Base-by-base conservation (phyloP, 179 eudicot species). In the Pouteria campechiana region DNA sequence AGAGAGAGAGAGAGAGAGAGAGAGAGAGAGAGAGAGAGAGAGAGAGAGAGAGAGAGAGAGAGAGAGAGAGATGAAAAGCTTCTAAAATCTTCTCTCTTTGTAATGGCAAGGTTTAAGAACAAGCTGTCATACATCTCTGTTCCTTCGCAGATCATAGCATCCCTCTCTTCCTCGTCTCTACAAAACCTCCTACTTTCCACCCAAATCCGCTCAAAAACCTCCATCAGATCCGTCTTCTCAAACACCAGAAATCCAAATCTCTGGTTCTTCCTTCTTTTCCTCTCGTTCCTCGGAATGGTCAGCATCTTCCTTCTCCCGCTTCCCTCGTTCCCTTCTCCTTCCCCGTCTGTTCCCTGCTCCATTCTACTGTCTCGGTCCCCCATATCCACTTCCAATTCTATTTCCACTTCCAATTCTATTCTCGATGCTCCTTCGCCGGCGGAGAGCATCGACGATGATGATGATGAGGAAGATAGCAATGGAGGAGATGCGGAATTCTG, bases 111-210 rank as follows among this genome's bases (percentile, higher is more conserved):
- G 44, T 52, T 65, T 5, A 77, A 72, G 50, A 70, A 65, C 70
- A 75, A 72, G 52, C 93, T 68, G 61, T 65, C 78, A 2, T 82
- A 74, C 78, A 90, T 90, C 4, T 55, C 90, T 30, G 90, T 90
- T 0, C 90, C 90, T 0, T 79, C 98, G 39, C 78, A 74, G 41
- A 74, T 86, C 32, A 86, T 90, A 32, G 60, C 52, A 43, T 61
- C 87, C 18, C 52, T 80, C 5, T 79, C 83, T 1, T 71, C 80
- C 28, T 68, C 83, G 14, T 73, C 89, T 2, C 58, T 85, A 1
- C 76, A 85, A 41, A 68, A 75, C 28, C 65, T 82, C 5, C 67
- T 76, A 1, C 31, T 61, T 5, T 54, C 71, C 23, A 76, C 81
- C 7, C 69, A 75, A 41, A 76, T 68, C 17, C 14, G 59, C 10